Conservation (phyloP, 345 rosid species). For the Camelina neglecta region DNA sequence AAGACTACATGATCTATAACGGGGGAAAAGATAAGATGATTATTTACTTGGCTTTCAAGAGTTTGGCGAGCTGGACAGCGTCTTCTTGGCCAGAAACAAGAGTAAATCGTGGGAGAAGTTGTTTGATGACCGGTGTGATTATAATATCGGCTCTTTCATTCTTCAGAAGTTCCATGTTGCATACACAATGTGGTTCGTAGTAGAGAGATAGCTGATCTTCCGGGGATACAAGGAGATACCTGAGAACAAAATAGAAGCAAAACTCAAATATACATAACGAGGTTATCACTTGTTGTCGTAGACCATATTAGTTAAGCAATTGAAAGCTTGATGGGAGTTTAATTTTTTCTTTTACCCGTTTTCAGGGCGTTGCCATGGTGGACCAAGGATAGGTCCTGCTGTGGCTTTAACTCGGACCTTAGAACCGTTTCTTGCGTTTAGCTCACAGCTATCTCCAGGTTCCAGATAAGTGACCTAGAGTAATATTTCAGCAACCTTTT, state of each 20-base stretch:
- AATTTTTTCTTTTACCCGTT: conserved; percentile 60
- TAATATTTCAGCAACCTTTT: not conserved
- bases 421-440: conserved; percentile 55
- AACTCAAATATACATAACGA: not conserved
- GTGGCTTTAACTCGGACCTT: conserved; percentile 72
- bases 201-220: conserved; percentile 69
- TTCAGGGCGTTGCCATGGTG: conserved; percentile 99
- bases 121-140: conserved; percentile 90
- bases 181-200: conserved; percentile 91
- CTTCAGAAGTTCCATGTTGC: conserved; percentile 57
- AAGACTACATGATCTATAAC: not conserved
- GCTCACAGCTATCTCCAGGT: conserved; percentile 69
- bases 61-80: conserved; percentile 82
- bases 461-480: conserved; percentile 79
- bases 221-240: conserved; percentile 68
- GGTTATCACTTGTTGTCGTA: not conserved
- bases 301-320: not conserved
- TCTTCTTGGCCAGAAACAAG: conserved; percentile 97
- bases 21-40: not conserved
- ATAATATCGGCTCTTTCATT: conserved; percentile 79
- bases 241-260: conserved; percentile 25
- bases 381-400: conserved; percentile 92
- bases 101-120: conserved; percentile 85
- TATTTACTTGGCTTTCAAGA: conserved; percentile 72
- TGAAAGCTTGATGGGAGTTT: conserved; percentile 5